Evolutionary conservation across 495 filamentous ascomycete genomes (phyloP).

Genomic region (Hypoxylon trugodes): DNA sequence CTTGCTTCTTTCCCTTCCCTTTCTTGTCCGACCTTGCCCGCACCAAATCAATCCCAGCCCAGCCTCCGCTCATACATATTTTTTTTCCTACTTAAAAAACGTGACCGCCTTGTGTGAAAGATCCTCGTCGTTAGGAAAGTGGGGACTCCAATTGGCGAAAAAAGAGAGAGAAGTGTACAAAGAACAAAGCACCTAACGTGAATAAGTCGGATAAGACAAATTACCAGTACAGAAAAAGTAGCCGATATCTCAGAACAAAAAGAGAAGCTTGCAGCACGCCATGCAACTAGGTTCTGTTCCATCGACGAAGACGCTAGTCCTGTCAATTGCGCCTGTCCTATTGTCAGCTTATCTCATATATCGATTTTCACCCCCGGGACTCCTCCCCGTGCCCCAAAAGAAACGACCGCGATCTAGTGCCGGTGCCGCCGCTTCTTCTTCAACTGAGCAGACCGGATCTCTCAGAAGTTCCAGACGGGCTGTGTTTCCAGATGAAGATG

Average conservation of each 20-base stretch:
- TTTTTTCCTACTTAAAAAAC: constrained; percentile 27
- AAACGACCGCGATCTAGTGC: constrained; percentile 13
- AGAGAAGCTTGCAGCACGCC: constrained; percentile 1
- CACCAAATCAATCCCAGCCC: constrained; percentile 14
- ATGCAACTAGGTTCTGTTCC: constrained; percentile 13
- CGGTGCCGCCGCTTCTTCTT: too few species aligned
- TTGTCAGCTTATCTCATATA: constrained; percentile 34
- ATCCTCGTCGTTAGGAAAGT: constrained; percentile 1
- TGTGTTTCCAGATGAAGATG: constrained; percentile 8
- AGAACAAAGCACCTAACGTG: neutral
- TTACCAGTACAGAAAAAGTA: neutral
- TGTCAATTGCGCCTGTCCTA: constrained; percentile 31
- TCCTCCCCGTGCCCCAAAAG: neutral
- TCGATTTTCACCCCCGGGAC: constrained; percentile 13
- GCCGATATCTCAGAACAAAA: neutral
- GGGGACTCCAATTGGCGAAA: constrained; percentile 1
- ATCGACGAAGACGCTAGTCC: constrained; percentile 21
- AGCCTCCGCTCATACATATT: constrained; percentile 8
- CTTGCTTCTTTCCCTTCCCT: too few species aligned
- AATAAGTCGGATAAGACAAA: neutral
- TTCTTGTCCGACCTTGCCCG: too few species aligned
- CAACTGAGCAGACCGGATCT: constrained; percentile 13
- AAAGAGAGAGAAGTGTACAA: neutral
- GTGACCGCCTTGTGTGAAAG: constrained; percentile 15
- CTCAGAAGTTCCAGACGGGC: constrained; percentile 1